phyloP scores from a whole-genome alignment of 1,139 yeast genomes.

The Kodamaea fungicola region DNA sequence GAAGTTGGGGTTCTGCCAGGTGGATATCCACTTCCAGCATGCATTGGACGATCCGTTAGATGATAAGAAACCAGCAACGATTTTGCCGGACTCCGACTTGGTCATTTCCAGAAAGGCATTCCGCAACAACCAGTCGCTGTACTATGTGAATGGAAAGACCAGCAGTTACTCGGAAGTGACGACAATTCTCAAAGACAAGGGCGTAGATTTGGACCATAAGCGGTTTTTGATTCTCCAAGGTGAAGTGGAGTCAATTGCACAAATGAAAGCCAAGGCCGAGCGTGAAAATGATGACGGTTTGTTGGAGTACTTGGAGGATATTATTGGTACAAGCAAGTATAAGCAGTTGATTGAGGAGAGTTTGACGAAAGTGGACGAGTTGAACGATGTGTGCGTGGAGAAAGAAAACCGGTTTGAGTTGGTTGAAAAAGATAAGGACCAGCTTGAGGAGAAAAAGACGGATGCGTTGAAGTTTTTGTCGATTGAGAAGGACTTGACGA shows the following conservation, averaged over 20 bases:
- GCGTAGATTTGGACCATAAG: conserved; percentile 93
- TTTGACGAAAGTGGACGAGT: conserved; percentile 54
- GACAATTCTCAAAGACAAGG: conserved; percentile 67
- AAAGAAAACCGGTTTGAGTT: conserved; percentile 77
- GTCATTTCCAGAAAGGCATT: conserved; percentile 78
- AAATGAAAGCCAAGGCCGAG: conserved; percentile 97
- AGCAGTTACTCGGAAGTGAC: conserved; percentile 84
- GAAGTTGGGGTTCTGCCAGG: conserved; percentile 75
- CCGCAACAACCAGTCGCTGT: conserved; percentile 73
- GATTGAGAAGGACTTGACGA: conserved; percentile 59
- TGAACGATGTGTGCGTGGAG: conserved; percentile 78
- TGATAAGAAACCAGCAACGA: conserved; percentile 22
- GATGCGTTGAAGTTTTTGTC: conserved; percentile 66
- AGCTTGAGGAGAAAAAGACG: conserved; percentile 65
- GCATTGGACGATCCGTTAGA: conserved; percentile 60
- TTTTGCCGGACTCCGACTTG: conserved; percentile 55
- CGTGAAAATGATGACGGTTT: conserved; percentile 90
- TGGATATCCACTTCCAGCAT: conserved; percentile 86
- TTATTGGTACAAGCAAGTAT: conserved; percentile 88
- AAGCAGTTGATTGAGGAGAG: conserved; percentile 72
- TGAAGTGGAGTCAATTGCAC: conserved; percentile 97
- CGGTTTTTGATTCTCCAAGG: conserved; percentile 94
- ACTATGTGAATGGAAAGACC: conserved; percentile 65
- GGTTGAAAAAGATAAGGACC: conserved; percentile 72
- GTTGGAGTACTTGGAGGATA: conserved; percentile 91